Conservation (phyloP, 2,329 filamentous ascomycete species). For the Colletotrichum tropicicola region DNA sequence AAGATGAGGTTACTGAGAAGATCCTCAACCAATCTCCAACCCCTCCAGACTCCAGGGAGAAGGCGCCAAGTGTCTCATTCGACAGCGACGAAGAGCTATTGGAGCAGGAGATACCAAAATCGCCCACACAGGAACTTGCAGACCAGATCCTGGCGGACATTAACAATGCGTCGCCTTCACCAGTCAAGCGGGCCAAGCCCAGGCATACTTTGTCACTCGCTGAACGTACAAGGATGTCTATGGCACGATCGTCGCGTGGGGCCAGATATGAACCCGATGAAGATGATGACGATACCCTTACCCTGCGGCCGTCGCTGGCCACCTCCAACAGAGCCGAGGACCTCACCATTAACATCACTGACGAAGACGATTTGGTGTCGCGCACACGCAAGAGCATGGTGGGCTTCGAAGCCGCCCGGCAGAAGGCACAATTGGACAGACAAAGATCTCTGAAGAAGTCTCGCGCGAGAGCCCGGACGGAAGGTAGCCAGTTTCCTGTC, state of each 20-base stretch:
- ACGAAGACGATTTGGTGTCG: constrained; percentile 61
- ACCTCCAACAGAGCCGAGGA: constrained; percentile 4
- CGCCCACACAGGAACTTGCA: constrained; percentile 60
- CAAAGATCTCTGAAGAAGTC: constrained; percentile 59
- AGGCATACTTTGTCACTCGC: constrained; percentile 71
- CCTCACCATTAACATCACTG: constrained; percentile 38
- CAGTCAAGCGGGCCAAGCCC: constrained; percentile 56
- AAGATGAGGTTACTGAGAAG: background rate
- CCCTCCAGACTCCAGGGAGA: constrained; percentile 14
- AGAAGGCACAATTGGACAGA: constrained; percentile 68
- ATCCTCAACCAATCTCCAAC: background rate
- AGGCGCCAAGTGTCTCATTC: background rate
- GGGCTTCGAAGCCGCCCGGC: constrained; percentile 67
- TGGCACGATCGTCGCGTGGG: constrained; percentile 67
- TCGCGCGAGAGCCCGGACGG: constrained; percentile 42
- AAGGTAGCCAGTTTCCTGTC: constrained; percentile 56
- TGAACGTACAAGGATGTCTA: constrained; percentile 84
- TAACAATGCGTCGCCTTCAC: constrained; percentile 64
- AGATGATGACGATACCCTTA: constrained; percentile 41
- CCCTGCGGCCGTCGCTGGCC: constrained; percentile 17
- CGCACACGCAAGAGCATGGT: constrained; percentile 70
- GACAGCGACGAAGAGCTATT: constrained; percentile 15
- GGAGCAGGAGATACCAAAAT: constrained; percentile 34
- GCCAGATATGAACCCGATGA: constrained; percentile 34
- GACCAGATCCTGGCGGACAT: constrained; percentile 66